Conservation (phyloP, 768 basidiomycete species). For the Amanita brunnescens region DNA sequence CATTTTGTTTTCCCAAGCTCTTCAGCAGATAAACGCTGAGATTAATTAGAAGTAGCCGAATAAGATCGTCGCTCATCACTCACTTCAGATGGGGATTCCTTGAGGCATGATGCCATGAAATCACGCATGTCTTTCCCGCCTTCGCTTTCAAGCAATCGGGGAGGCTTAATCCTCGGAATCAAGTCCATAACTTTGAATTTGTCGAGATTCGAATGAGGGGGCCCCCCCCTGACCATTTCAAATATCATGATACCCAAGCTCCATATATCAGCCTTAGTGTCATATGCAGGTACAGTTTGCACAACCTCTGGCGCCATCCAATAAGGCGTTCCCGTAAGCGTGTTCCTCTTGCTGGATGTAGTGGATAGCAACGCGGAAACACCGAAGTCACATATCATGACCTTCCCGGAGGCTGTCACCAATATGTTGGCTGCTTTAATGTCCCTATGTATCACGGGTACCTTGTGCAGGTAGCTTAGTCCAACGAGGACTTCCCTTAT, state of each 20-base stretch:
- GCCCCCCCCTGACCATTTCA: conserved; percentile 95
- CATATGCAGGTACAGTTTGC: conserved; percentile 81
- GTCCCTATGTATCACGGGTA: conserved; percentile 93
- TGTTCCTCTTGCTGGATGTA: conserved; percentile 85
- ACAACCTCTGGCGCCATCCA: conserved; percentile 99
- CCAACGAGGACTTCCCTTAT: conserved; percentile 83
- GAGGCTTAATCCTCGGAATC: conserved; percentile 79
- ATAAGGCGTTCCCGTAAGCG: conserved; percentile 93
- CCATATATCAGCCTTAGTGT: conserved; percentile 98
- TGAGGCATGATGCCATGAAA: conserved; percentile 76
- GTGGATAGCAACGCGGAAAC: conserved; percentile 89
- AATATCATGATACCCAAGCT: conserved; percentile 93
- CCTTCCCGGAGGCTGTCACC: conserved; percentile 78
- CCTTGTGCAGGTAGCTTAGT: conserved; percentile 85
- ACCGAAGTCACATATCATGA: conserved; percentile 97
- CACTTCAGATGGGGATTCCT: conserved; percentile 75
- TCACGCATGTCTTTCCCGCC: conserved; percentile 84
- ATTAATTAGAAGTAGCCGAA: conserved; percentile 4
- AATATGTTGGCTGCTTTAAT: conserved; percentile 98
- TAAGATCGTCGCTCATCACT: conserved; percentile 13
- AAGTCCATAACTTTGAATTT: conserved; percentile 82
- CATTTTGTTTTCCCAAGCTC: conserved; percentile 83
- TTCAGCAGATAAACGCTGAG: conserved; percentile 80
- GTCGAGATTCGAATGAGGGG: conserved; percentile 85
- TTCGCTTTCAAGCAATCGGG: conserved; percentile 66